These are phyloP conservation scores for Backusella sp. DNA, from an alignment of 192 early-diverging fungal genomes.

Conservation along the genomic window DNA sequence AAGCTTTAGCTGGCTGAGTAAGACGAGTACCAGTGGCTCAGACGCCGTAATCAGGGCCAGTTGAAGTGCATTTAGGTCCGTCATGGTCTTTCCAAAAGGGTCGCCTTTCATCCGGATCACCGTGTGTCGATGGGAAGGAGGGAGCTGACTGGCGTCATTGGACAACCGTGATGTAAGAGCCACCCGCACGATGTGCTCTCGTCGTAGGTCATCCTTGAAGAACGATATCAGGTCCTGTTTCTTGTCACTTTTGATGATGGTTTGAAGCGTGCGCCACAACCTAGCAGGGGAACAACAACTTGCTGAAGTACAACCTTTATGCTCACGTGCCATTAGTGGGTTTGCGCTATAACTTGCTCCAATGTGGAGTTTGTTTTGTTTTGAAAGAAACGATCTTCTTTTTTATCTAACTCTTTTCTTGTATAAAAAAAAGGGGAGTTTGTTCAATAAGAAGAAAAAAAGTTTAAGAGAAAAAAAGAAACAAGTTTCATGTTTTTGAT, in stretches of 20 bases:
- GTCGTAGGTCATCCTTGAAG: slow-evolving; percentile 5
- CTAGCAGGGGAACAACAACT: slow-evolving; percentile 14
- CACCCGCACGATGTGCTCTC: slow-evolving; percentile 21
- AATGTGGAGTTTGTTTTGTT: neutral
- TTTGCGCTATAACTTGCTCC: neutral
- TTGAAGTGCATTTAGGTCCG: slow-evolving; percentile 31
- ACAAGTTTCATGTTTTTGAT: neutral
- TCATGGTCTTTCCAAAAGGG: slow-evolving; percentile 17
- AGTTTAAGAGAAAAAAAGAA: neutral
- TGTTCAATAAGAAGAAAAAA: neutral
- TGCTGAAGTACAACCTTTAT: slow-evolving; percentile 16
- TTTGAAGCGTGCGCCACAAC: slow-evolving; percentile 25
- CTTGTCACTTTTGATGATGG: slow-evolving; percentile 11
- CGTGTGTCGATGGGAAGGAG: slow-evolving; percentile 21
- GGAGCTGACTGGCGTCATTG: slow-evolving; percentile 19
- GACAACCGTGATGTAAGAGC: slow-evolving; percentile 10
- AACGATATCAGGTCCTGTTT: neutral
- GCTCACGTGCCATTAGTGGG: neutral
- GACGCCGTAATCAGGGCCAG: slow-evolving; percentile 14
- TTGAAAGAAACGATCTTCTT: neutral
- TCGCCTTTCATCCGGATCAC: slow-evolving; percentile 9
- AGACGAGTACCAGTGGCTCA: slow-evolving; percentile 1
- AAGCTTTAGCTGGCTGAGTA: slow-evolving; percentile 13
- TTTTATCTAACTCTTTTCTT: neutral
- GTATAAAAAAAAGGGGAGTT: neutral